A percentile compares a stretch with the other conserved stretches of the same genome.
These are phyloP conservation scores for Aspergillus saccharolyticus DNA, from an alignment of 495 filamentous ascomycete species.

Conservation along the genomic window DNA sequence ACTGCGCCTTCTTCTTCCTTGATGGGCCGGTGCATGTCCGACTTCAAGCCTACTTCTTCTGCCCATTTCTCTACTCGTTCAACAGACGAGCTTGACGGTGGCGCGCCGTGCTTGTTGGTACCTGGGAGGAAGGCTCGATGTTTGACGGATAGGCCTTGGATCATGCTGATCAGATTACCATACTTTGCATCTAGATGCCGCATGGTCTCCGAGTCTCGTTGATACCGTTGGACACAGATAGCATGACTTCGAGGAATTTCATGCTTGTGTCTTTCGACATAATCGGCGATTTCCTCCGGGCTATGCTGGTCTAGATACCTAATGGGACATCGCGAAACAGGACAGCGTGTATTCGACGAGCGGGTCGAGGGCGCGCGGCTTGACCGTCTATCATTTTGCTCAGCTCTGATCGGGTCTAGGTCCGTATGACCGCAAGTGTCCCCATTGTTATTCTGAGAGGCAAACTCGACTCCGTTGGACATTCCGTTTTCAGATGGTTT, in stretches of 20 bases:
- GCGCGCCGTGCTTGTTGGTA: slow-evolving; percentile 42
- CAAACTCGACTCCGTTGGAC: slow-evolving; percentile 21
- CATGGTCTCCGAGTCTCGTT: slow-evolving; percentile 75
- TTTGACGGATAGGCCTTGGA: slow-evolving; percentile 74
- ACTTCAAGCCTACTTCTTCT: slow-evolving; percentile 53
- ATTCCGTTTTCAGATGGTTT: slow-evolving; percentile 26
- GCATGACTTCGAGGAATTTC: slow-evolving; percentile 87
- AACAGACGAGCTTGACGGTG: slow-evolving; percentile 37
- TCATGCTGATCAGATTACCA: slow-evolving; percentile 83
- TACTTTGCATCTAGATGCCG: slow-evolving; percentile 86
- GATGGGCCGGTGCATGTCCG: slow-evolving; percentile 21
- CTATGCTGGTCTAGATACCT: slow-evolving; percentile 84
- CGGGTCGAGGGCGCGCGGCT: slow-evolving; percentile 36
- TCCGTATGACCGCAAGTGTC: slow-evolving; percentile 33
- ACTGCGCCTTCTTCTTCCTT: slow-evolving; percentile 35
- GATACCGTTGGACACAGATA: slow-evolving; percentile 81
- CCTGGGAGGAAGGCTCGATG: slow-evolving; percentile 75
- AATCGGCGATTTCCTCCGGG: slow-evolving; percentile 83
- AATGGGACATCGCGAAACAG: slow-evolving; percentile 82
- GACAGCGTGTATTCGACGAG: slow-evolving; percentile 60
- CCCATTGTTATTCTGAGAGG: slow-evolving; percentile 26
- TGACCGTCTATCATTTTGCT: slow-evolving; percentile 35
- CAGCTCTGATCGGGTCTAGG: slow-evolving; percentile 44
- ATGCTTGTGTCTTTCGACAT: slow-evolving; percentile 88
- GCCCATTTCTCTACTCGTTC: slow-evolving; percentile 78